Percentiles rank a stretch among this genome's conserved stretches.
Evolutionary conservation across 495 filamentous ascomycete species (phyloP).

Genomic region (Geopyxis carbonaria): DNA sequence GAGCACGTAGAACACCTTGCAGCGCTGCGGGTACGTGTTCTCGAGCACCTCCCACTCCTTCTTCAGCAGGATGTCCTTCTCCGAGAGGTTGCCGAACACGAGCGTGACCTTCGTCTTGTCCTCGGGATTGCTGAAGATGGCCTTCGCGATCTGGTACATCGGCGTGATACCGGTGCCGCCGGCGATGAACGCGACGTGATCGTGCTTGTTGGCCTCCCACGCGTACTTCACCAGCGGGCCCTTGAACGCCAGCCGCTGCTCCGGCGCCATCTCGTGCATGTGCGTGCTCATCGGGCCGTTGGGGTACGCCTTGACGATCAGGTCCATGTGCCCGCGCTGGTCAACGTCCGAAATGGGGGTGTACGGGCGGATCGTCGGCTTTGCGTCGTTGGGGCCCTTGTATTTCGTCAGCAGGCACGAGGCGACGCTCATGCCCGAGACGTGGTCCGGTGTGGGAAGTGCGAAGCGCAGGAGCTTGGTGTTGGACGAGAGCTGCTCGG

Average conservation of each 20-base stretch:
- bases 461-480: slow-evolving; percentile 74
- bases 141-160: slow-evolving; percentile 64
- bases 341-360: slow-evolving; percentile 81
- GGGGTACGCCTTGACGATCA: slow-evolving; percentile 81
- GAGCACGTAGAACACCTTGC: slow-evolving; percentile 76
- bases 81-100: slow-evolving; percentile 69
- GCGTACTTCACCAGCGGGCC: slow-evolving; percentile 88
- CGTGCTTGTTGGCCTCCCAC: slow-evolving; percentile 85
- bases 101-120: slow-evolving; percentile 94
- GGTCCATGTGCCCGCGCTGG: slow-evolving; percentile 60
- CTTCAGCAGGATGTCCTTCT: slow-evolving; percentile 81
- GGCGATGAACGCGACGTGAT: slow-evolving; percentile 79
- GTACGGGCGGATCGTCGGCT: slow-evolving; percentile 77
- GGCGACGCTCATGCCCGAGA: slow-evolving; percentile 62
- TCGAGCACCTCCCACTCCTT: slow-evolving; percentile 64
- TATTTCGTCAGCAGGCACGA: slow-evolving; percentile 76
- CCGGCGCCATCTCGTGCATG: slow-evolving; percentile 62
- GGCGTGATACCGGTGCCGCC: slow-evolving; percentile 94
- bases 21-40: slow-evolving; percentile 80
- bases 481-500: slow-evolving; percentile 68
- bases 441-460: slow-evolving; percentile 64
- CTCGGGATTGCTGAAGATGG: slow-evolving; percentile 87
- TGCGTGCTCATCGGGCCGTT: slow-evolving; percentile 81
- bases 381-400: slow-evolving; percentile 57
- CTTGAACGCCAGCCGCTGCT: slow-evolving; percentile 74